These are phyloP conservation scores for Backusella westeae DNA, from an alignment of 192 early-diverging fungal species.

Conservation along the genomic window DNA sequence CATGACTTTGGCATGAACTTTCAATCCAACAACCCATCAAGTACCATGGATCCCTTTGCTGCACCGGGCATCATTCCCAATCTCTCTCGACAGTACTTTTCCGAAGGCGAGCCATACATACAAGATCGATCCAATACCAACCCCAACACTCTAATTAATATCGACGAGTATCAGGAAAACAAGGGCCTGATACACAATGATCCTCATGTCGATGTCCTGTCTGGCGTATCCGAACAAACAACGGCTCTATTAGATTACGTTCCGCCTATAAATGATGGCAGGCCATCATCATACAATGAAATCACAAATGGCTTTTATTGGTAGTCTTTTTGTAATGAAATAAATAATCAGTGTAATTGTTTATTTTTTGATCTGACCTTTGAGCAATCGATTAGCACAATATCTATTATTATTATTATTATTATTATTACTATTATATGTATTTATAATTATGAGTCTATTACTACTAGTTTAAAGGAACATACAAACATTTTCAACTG, in stretches of 20 bases:
- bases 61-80: slow-evolving; percentile 20
- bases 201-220: slow-evolving; percentile 26
- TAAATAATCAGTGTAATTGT: neutral
- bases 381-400: too few species aligned
- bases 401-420: too few species aligned
- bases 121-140: neutral
- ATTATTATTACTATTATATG: too few species aligned
- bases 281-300: slow-evolving; percentile 8
- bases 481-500: too few species aligned
- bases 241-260: neutral
- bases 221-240: slow-evolving; percentile 6
- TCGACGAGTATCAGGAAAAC: neutral
- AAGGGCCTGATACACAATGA: slow-evolving; percentile 24
- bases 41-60: slow-evolving; percentile 32
- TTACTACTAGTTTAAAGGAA: too few species aligned
- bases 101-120: neutral
- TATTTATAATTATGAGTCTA: too few species aligned
- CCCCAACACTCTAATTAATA: neutral
- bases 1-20: neutral
- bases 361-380: too few species aligned
- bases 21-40: neutral
- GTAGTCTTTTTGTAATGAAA: neutral
- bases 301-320: slow-evolving; percentile 7
- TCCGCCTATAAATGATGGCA: slow-evolving; percentile 6
- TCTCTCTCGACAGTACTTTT: slow-evolving; percentile 10